Conservation (phyloP, 169 alveolate genomes). For the Theileria orientalis region DNA sequence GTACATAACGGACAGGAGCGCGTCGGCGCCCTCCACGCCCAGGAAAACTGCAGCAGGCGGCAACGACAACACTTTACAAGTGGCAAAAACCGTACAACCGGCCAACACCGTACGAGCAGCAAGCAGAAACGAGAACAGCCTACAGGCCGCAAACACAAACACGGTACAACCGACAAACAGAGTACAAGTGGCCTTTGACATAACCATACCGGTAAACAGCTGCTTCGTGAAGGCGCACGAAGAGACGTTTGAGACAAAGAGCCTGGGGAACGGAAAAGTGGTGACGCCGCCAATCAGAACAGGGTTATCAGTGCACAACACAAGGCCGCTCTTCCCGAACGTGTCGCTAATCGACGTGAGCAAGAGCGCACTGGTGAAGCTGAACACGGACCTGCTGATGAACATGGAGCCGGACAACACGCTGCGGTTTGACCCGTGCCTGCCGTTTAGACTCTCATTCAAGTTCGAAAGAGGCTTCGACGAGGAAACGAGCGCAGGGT, state of each 20-base stretch:
- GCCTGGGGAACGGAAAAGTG: neutral
- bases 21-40: too few species aligned
- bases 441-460: constrained; percentile 2
- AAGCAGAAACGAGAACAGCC: too few species aligned
- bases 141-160: too few species aligned
- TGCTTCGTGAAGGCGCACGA: constrained; percentile 4
- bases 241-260: neutral
- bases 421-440: constrained; percentile 8
- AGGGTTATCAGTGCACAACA: constrained; percentile 3
- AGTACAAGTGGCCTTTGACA: neutral
- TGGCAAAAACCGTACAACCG: neutral
- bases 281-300: constrained; percentile 10
- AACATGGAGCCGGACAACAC: neutral
- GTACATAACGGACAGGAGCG: neutral
- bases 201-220: constrained; percentile 2
- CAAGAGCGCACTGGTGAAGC: neutral
- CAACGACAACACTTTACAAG: too few species aligned
- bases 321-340: neutral
- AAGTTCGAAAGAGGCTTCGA: constrained; percentile 10
- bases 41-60: neutral
- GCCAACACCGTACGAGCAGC: neutral
- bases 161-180: neutral
- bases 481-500: neutral
- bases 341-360: neutral
- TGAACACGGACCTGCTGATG: neutral